phyloP scores from a whole-genome alignment of 2,329 filamentous ascomycete species.

The Escovopsis sp. region DNA sequence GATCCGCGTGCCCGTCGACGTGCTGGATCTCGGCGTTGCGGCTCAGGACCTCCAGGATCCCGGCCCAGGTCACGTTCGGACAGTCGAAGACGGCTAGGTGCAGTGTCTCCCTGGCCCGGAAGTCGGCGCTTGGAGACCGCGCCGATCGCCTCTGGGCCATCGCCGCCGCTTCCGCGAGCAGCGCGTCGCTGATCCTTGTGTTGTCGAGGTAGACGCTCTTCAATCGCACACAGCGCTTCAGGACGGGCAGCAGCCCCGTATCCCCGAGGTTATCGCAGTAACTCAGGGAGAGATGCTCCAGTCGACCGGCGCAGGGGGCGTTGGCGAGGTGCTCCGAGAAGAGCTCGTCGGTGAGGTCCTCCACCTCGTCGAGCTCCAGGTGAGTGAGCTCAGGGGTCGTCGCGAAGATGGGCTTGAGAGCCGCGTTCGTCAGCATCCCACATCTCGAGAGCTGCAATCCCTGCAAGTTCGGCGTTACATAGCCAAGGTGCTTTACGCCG shows the following conservation, averaged over 20 bases:
- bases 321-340: constrained; percentile 60
- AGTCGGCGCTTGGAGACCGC: constrained; percentile 23
- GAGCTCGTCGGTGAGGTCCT: constrained; percentile 58
- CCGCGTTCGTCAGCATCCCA: constrained; percentile 55
- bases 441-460: constrained; percentile 74
- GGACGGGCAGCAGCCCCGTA: constrained; percentile 64
- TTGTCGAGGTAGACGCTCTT: constrained; percentile 78
- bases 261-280: constrained; percentile 83
- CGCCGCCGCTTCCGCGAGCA: constrained; percentile 70
- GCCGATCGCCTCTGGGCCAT: constrained; percentile 53
- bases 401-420: constrained; percentile 56
- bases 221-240: constrained; percentile 59
- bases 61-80: constrained; percentile 81
- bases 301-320: constrained; percentile 53
- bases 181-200: constrained; percentile 75
- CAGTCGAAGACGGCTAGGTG: constrained; percentile 82
- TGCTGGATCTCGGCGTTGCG: constrained; percentile 64
- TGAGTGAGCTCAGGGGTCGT: constrained; percentile 68
- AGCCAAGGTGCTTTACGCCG: constrained; percentile 56
- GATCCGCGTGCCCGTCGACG: constrained; percentile 23
- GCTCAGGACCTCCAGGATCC: constrained; percentile 71
- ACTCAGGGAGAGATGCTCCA: constrained; percentile 75
- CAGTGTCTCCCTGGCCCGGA: constrained; percentile 45
- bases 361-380: constrained; percentile 78
- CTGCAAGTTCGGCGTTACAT: constrained; percentile 65